Evolutionary conservation across 1,284 basidiomycete genomes (phyloP).

Genomic region (Rhodotorula sp.): DNA sequence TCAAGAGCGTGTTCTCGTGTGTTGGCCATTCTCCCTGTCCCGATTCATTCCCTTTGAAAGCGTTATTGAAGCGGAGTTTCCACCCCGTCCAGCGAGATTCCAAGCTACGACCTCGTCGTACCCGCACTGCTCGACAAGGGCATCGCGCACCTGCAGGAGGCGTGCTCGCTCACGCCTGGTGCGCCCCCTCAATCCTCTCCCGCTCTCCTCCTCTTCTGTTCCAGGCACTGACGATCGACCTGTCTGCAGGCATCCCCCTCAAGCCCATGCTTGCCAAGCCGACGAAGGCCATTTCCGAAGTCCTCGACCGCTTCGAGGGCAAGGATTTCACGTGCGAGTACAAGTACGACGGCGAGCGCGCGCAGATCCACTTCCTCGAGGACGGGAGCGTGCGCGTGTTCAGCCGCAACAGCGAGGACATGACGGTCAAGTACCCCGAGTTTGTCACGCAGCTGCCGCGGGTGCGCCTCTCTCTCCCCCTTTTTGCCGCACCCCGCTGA

Average conservation of each 20-base stretch:
- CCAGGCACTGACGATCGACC: neutral
- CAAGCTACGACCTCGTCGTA: conserved; percentile 90
- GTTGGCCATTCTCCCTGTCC: conserved; percentile 24
- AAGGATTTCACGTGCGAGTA: conserved; percentile 98
- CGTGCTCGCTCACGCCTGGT: conserved; percentile 90
- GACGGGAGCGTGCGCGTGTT: conserved; percentile 84
- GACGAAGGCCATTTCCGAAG: conserved; percentile 98
- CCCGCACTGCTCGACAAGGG: conserved; percentile 84
- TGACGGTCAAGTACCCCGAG: conserved; percentile 99
- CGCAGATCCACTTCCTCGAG: conserved; percentile 83
- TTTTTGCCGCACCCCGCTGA: neutral
- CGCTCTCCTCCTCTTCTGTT: neutral
- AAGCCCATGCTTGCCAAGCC: conserved; percentile 99
- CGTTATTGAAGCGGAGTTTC: neutral
- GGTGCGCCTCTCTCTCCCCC: conserved; percentile 58
- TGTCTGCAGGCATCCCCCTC: conserved; percentile 79
- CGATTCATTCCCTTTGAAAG: neutral
- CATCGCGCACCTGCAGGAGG: conserved; percentile 67
- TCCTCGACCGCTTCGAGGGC: conserved; percentile 93
- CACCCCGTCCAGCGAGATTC: conserved; percentile 70
- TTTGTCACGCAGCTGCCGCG: conserved; percentile 87
- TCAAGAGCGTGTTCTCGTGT: conserved; percentile 92
- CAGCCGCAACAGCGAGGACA: conserved; percentile 97
- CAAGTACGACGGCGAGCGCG: conserved; percentile 98
- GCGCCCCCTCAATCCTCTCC: conserved; percentile 9